Conservation (phyloP, 2,329 filamentous ascomycete species). For the Pezicula carpinea region DNA sequence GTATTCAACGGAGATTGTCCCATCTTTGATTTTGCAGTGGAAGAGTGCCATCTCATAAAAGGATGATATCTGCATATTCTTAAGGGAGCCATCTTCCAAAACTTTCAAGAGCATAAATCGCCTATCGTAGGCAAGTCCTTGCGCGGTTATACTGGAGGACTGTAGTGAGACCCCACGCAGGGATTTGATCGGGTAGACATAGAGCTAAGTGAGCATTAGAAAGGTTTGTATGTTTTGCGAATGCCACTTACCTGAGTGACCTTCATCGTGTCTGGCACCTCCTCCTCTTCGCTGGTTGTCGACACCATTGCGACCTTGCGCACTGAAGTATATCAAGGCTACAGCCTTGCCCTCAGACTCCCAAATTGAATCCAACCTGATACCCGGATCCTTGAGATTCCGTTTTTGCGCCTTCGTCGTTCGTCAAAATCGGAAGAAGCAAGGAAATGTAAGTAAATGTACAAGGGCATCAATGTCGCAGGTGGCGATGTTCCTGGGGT, state of each 20-base stretch:
- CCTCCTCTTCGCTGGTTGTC: too few relatives aligned
- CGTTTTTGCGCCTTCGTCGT: too few relatives aligned
- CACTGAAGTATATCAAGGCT: too few relatives aligned
- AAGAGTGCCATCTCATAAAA: slow-evolving; percentile 61
- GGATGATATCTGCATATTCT: slow-evolving; percentile 53
- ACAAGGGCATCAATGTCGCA: too few relatives aligned
- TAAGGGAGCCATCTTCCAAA: slow-evolving; percentile 32
- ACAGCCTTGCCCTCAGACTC: not conserved
- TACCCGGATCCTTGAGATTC: too few relatives aligned
- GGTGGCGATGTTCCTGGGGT: too few relatives aligned
- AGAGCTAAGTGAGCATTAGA: slow-evolving; percentile 41
- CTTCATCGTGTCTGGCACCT: not conserved
- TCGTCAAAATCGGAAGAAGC: too few relatives aligned
- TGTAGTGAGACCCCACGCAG: slow-evolving; percentile 54
- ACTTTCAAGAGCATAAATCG: slow-evolving; percentile 63
- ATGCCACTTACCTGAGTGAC: not conserved
- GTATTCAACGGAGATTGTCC: slow-evolving; percentile 41
- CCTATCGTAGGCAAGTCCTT: slow-evolving; percentile 61
- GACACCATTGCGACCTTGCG: too few relatives aligned
- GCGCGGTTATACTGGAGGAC: slow-evolving; percentile 46
- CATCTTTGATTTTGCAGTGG: slow-evolving; percentile 45
- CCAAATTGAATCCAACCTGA: too few relatives aligned
- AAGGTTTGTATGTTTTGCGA: not conserved
- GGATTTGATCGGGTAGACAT: slow-evolving; percentile 69
- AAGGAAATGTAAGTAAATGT: too few relatives aligned